phyloP scores from a whole-genome alignment of 495 filamentous ascomycete species.

The Eremomyces bilateralis region DNA sequence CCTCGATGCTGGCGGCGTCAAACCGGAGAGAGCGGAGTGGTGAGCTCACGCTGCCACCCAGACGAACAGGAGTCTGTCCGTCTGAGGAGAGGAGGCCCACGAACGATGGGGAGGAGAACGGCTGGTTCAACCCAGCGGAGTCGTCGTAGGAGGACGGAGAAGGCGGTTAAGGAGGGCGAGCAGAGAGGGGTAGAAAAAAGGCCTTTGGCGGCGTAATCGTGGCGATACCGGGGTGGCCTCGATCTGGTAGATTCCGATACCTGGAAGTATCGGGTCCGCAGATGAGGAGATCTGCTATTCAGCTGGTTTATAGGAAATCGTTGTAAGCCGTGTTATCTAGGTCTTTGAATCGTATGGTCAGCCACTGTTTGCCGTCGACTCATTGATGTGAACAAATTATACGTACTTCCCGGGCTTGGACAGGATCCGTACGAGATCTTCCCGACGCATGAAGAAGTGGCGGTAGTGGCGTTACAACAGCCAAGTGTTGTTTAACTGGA shows the following conservation, averaged over 20 bases:
- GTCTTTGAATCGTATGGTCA: constrained; percentile 27
- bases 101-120: constrained; percentile 16
- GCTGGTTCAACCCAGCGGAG: constrained; percentile 26
- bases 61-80: constrained; percentile 77
- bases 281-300: constrained; percentile 55
- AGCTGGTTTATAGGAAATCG: constrained; percentile 4
- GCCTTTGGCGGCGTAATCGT: constrained; percentile 72
- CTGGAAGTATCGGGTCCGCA: constrained; percentile 74
- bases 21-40: constrained; percentile 21
- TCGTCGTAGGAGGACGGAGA: constrained; percentile 19
- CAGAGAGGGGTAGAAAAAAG: constrained; percentile 61
- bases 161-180: constrained; percentile 72
- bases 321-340: constrained; percentile 58
- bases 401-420: constrained; percentile 90
- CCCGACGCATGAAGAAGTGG: constrained; percentile 30
- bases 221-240: constrained; percentile 42
- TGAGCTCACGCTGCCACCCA: constrained; percentile 61
- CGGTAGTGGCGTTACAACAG: too few relatives aligned
- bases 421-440: constrained; percentile 82
- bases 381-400: constrained; percentile 1
- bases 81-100: constrained; percentile 93
- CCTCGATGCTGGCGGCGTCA: too few relatives aligned
- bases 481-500: too few relatives aligned
- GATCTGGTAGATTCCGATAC: constrained; percentile 72
- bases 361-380: neutral